These are phyloP conservation scores for Silene conica DNA, from an alignment of 148 eudicot species.

Conservation along the genomic window DNA sequence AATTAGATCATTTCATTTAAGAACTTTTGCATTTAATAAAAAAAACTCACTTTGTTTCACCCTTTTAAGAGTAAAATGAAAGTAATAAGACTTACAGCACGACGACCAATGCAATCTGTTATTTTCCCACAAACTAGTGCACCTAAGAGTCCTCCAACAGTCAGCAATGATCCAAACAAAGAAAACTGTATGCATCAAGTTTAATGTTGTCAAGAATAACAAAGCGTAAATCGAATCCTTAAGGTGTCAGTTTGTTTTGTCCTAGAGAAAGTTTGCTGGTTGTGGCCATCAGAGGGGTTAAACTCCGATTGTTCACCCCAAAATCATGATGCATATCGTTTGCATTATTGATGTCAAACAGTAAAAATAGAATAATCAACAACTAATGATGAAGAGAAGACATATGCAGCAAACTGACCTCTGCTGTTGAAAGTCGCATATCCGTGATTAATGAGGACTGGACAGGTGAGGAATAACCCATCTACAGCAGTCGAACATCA, in stretches of 20 bases:
- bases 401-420: constrained; percentile 22
- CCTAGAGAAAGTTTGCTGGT: too few species aligned
- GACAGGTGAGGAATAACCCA: constrained; percentile 38
- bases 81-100: constrained; percentile 30
- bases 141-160: constrained; percentile 56
- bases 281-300: too few species aligned
- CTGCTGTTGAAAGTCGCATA: constrained; percentile 38
- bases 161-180: constrained; percentile 41
- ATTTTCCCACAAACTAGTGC: constrained; percentile 47
- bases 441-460: constrained; percentile 29
- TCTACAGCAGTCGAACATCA: constrained; percentile 9
- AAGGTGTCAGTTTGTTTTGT: not conserved
- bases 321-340: not conserved
- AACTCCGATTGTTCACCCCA: too few species aligned
- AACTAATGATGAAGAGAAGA: not conserved
- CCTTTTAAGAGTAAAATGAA: not conserved
- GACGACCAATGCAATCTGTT: constrained; percentile 53
- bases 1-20: not conserved
- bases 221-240: not conserved
- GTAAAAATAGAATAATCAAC: not conserved
- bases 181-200: constrained; percentile 27
- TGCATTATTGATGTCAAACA: not conserved
- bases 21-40: not conserved
- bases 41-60: not conserved
- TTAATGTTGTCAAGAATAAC: not conserved